Evolutionary conservation across 495 filamentous ascomycete species (phyloP), one percentile per base, ranked within the genome.

Genomic region (Hypoxylon trugodes): DNA sequence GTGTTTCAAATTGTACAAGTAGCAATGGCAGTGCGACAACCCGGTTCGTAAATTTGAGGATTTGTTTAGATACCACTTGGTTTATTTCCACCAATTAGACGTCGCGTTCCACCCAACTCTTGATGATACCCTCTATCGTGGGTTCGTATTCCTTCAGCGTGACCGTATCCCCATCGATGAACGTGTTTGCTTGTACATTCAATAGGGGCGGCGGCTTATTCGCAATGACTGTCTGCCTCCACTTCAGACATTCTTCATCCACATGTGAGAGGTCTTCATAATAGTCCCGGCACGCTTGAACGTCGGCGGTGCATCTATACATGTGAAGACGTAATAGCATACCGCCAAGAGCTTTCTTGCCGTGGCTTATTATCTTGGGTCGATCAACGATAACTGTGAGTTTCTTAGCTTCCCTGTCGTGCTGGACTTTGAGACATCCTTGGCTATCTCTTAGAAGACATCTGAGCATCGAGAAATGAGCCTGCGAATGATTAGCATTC

Each of bases 151-250:
- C 79, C 59, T 75, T 79, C 13, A 81, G 32, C 6, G 48, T 50
- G 6, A 82, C 73, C 15, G 53, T 61, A 0, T 69, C 73, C 0
- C 51, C 74, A 3, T 71, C 61, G 0, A 78, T 36, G 47, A 76
- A 78, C 2, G 80, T 82, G 61, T 82, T 83, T 0, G 74, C 73
- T 30, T 82, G 79, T 13, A 74, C 73, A 53, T 77, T 80, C n/a
- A 73, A 61, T 64, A 68, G 48, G 2, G 65, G 72, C 5, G 73
- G 74, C 2, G 57, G 65, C 45, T 47, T 16, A 15, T 47, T 47
- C 13, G 28, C 25, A 32, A 47, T 47, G 6, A 47, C 43, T 1
- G 43, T 47, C 25, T 32, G 25, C 18, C 43, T 24, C 43, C 43
- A 47, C 4, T 18, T 32, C 6, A 47, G 43, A 24, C 66, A 72